Conservation (phyloP, 1,284 basidiomycete genomes). For the Fomes fomentarius region DNA sequence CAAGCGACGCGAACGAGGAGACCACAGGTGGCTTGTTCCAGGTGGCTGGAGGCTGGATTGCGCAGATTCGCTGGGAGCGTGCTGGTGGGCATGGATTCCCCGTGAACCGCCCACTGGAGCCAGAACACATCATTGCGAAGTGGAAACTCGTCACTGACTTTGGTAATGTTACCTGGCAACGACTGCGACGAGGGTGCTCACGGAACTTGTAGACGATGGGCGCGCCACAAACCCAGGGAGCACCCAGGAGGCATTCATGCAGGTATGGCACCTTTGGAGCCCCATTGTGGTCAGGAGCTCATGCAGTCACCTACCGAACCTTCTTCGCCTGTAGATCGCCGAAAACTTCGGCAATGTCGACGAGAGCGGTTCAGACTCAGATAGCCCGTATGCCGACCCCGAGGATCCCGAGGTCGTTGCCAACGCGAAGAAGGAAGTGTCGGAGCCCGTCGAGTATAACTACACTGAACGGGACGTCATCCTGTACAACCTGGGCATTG, state of each 20-base stretch:
- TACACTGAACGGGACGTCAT: constrained; percentile 93
- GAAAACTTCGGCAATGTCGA: constrained; percentile 79
- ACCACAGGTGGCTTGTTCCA: constrained; percentile 86
- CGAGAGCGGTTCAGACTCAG: constrained; percentile 26
- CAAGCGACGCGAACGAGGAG: constrained; percentile 80
- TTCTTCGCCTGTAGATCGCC: no score
- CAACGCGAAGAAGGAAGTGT: constrained; percentile 74
- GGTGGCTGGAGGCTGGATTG: constrained; percentile 91
- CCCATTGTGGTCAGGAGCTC: not conserved
- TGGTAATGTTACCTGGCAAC: constrained; percentile 48
- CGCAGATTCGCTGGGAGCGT: constrained; percentile 93
- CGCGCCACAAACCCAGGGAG: constrained; percentile 79
- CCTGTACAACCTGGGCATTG: constrained; percentile 94
- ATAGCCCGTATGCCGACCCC: constrained; percentile 68
- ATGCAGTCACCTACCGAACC: no score
- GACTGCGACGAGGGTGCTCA: not conserved
- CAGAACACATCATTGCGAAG: constrained; percentile 78
- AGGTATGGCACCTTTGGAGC: constrained; percentile 41
- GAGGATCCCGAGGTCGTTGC: constrained; percentile 87
- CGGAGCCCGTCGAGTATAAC: constrained; percentile 62
- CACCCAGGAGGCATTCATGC: constrained; percentile 73
- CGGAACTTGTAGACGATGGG: constrained; percentile 57
- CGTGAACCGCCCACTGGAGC: constrained; percentile 69
- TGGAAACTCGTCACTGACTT: constrained; percentile 88
- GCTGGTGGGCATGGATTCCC: constrained; percentile 90